Evolutionary conservation across 495 filamentous ascomycete species (phyloP).

Genomic region (Wilcoxina mikolae): DNA sequence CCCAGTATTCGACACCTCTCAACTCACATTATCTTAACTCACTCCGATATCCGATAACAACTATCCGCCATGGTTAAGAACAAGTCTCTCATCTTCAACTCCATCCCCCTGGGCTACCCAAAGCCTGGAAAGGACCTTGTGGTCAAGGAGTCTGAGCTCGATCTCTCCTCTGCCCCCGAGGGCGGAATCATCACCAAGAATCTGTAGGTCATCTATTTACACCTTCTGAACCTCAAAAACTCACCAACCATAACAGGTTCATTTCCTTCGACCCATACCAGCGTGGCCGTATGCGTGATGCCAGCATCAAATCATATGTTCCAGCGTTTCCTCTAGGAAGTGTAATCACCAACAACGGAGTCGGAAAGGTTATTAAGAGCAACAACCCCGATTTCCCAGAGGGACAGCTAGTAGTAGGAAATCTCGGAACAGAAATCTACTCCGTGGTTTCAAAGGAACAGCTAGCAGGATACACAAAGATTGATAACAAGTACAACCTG

Average conservation of each 20-base stretch:
- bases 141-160: constrained; percentile 53
- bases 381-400: constrained; percentile 43
- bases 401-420: constrained; percentile 53
- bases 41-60: neutral
- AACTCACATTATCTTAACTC: too few relatives aligned
- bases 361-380: constrained; percentile 54
- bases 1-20: too few relatives aligned
- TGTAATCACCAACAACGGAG: constrained; percentile 42
- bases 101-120: constrained; percentile 52
- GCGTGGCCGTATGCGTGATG: constrained; percentile 49
- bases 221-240: neutral
- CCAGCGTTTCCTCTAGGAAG: constrained; percentile 41
- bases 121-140: constrained; percentile 56
- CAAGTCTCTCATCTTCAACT: constrained; percentile 69
- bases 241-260: constrained; percentile 29
- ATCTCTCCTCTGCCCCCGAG: constrained; percentile 45
- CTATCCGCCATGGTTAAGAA: constrained; percentile 41
- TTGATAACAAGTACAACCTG: constrained; percentile 48
- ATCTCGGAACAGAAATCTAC: constrained; percentile 49
- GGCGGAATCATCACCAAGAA: constrained; percentile 60
- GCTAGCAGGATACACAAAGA: constrained; percentile 30
- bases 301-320: constrained; percentile 45
- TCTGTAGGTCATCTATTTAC: constrained; percentile 43
- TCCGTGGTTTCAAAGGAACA: constrained; percentile 28
- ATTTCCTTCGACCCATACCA: constrained; percentile 70